Base-by-base conservation (phyloP, 805 yeast species). In the Yamadazyma nakazawae region DNA sequence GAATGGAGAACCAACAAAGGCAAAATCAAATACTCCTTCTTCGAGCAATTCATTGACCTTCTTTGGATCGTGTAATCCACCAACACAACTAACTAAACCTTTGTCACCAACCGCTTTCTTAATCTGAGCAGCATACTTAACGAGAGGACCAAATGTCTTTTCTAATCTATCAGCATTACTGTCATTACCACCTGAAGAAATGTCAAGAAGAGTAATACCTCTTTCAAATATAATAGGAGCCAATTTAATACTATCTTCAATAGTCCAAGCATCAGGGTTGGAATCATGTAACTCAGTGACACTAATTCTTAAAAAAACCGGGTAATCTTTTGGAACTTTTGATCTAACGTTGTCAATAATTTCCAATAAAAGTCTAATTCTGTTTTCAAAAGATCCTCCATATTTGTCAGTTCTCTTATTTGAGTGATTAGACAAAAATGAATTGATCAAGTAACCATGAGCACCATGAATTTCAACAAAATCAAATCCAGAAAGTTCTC, bases 381-480 rank as follows among this genome's bases (percentile, higher is more conserved):
- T 72, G 62, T 81, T 81, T 55, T 80, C 85, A 44, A 81, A 67
- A 2, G 76, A 64, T 5, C 87, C 87, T 39, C 88, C 88, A 53
- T 81, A 84, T 52, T 75, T 68, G 56, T 84, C 89, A 1, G 76
- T 75, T 57, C 89, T 72, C 48, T 66, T 59, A 62, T 84, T 82
- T 25, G 76, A 62, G 37, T 58, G 53, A 1, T 66, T 62, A 30
- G 78, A 71, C 45, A 78, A 54, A 53, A 84, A 81, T 54, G 74
- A 70, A 55, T 71, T 67, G 31, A 76, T 49, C 42, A 83, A 60
- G 55, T 78, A 81, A 2, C 88, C 88, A 59, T 82, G 81, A 18
- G 89, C 89, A 34, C 70, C 70, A 60, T 84, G 88, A 42, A 84
- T 66, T 57, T 82, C 88, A 40, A 85, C 77, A 52, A 82, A 82